Evolutionary conservation across 805 yeast species (phyloP).

Genomic region (Ogataea dorogensis): DNA sequence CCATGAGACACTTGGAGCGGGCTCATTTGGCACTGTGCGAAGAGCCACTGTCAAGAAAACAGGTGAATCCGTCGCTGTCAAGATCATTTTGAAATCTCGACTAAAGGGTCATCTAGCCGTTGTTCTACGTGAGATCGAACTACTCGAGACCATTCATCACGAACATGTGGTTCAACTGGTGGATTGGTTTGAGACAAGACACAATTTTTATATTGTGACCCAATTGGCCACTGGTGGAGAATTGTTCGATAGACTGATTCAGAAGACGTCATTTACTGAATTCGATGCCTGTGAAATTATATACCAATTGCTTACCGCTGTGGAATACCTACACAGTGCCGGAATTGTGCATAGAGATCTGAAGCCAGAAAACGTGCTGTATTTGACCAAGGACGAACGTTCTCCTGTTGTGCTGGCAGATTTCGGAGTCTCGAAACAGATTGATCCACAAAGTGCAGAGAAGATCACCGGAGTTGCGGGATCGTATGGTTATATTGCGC

Average conservation of each 20-base stretch:
- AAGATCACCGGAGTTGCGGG: conserved; percentile 48
- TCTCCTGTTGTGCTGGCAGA: conserved; percentile 87
- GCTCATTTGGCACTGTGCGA: conserved; percentile 91
- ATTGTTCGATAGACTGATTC: conserved; percentile 80
- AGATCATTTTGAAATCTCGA: conserved; percentile 83
- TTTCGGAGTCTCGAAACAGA: conserved; percentile 88
- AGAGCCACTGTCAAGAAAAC: conserved; percentile 51
- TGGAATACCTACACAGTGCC: conserved; percentile 68
- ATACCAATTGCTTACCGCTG: conserved; percentile 72
- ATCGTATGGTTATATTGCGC: conserved; percentile 95
- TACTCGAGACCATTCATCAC: conserved; percentile 68
- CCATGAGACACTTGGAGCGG: conserved; percentile 88
- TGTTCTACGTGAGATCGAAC: conserved; percentile 72
- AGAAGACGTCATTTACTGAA: conserved; percentile 83
- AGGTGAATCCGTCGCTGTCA: conserved; percentile 79
- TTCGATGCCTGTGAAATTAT: conserved; percentile 77
- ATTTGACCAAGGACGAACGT: conserved; percentile 55
- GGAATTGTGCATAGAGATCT: conserved; percentile 92
- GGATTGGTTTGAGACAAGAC: conserved; percentile 92
- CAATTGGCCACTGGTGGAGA: conserved; percentile 97
- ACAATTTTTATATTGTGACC: conserved; percentile 89
- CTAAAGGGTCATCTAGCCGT: conserved; percentile 63
- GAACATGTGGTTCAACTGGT: conserved; percentile 86
- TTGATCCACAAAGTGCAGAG: conserved; percentile 31
- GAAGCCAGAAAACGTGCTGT: conserved; percentile 90